These are phyloP conservation scores for Aspergillus alliaceus DNA, from an alignment of 2,329 filamentous ascomycete genomes.

Conservation along the genomic window DNA sequence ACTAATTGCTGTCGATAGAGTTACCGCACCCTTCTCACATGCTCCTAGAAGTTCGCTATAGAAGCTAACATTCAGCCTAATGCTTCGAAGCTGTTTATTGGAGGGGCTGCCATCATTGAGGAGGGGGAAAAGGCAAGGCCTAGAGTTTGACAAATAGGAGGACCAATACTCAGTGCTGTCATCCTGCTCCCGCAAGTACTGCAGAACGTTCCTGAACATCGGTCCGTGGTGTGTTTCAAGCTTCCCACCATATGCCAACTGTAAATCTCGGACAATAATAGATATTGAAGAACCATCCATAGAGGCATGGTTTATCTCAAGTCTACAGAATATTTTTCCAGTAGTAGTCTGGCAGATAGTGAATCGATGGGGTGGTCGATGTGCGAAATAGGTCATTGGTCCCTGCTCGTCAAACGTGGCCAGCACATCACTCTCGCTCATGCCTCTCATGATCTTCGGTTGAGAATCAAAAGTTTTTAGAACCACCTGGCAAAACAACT, in stretches of 20 bases:
- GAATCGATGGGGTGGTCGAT: conserved; percentile 46
- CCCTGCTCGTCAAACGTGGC: conserved; percentile 29
- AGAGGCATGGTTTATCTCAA: conserved; percentile 54
- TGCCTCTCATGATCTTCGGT: conserved; percentile 31
- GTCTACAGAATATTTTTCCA: conserved; percentile 43
- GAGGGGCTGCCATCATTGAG: conserved; percentile 30
- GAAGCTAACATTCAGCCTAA: conserved; percentile 29
- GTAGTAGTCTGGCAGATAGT: conserved; percentile 44
- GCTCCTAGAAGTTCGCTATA: conserved; percentile 33
- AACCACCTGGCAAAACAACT: conserved; percentile 37
- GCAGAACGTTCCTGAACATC: conserved; percentile 37
- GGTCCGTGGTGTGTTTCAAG: conserved; percentile 37
- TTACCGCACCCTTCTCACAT: conserved; percentile 48
- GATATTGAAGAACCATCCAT: conserved; percentile 54
- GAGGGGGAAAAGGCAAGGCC: conserved; percentile 38
- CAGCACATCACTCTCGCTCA: conserved; percentile 29
- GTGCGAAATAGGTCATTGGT: conserved; percentile 25
- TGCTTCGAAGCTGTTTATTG: conserved; percentile 28
- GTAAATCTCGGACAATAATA: conserved; percentile 49
- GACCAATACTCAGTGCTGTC: conserved; percentile 39
- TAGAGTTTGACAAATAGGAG: conserved; percentile 33
- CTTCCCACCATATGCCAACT: conserved; percentile 46
- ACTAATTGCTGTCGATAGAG: conserved; percentile 60
- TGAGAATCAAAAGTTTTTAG: conserved; percentile 30
- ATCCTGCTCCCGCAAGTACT: conserved; percentile 27